These are phyloP conservation scores for Raddia guianensis DNA, from an alignment of 176 grass and related monocot genomes.

Conservation along the genomic window DNA sequence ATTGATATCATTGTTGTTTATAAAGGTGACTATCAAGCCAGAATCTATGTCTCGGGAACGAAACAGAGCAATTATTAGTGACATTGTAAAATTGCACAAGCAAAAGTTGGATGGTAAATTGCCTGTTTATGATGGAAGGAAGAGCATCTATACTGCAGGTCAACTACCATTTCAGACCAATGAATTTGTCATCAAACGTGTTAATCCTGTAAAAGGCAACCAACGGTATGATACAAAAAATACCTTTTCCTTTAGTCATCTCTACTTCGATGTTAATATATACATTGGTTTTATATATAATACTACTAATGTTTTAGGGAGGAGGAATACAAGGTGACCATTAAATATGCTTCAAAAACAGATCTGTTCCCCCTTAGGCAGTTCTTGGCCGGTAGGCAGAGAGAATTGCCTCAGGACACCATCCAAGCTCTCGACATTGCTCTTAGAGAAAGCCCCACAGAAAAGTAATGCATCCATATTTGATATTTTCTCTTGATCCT, in stretches of 20 bases:
- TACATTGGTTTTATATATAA: neutral
- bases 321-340: slow-evolving; percentile 54
- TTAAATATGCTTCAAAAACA: slow-evolving; percentile 48
- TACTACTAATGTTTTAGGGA: slow-evolving; percentile 6
- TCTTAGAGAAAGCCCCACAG: slow-evolving; percentile 48
- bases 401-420: slow-evolving; percentile 61
- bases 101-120: slow-evolving; percentile 36
- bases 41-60: slow-evolving; percentile 32
- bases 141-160: slow-evolving; percentile 63
- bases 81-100: slow-evolving; percentile 40
- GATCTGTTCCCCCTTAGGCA: slow-evolving; percentile 54
- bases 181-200: slow-evolving; percentile 52
- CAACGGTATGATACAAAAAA: slow-evolving; percentile 22
- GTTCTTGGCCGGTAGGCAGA: slow-evolving; percentile 51
- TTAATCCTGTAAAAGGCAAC: neutral
- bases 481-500: neutral
- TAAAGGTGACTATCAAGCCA: slow-evolving; percentile 51
- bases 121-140: slow-evolving; percentile 63
- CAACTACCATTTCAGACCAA: slow-evolving; percentile 55
- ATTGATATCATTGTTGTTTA: neutral
- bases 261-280: slow-evolving; percentile 4
- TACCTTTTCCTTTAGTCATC: neutral
- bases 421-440: slow-evolving; percentile 84
- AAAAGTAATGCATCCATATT: slow-evolving; percentile 34
- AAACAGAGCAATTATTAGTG: slow-evolving; percentile 49